Base-by-base conservation (phyloP, 805 yeast species). In the Myxozyma lipomycoides region DNA sequence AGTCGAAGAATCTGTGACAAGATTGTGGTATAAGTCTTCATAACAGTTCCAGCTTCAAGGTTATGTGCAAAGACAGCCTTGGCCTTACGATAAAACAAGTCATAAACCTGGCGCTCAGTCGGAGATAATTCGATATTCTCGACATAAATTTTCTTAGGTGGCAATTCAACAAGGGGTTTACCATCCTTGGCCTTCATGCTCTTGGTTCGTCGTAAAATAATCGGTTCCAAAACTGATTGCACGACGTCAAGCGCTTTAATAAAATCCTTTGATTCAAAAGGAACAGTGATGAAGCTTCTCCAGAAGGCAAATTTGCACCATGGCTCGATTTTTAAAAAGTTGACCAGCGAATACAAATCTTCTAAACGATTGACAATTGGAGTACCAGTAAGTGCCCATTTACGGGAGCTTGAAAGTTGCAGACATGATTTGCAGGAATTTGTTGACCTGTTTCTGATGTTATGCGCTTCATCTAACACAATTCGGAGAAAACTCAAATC, bases 341-440 rank as follows among this genome's bases (percentile, higher is more conserved):
- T 79, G 17, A 89, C 78, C 43, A 89, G 67, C 4, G 95, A 83
- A 63, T 78, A 90, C 42, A 91, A 68, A 65, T 91, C 98, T 65
- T 91, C 97, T 7, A 91, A 71, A 55, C 90, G 71, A 66, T 90
- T 90, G 36, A 89, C 84, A 25, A 90, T 86, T 0, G 98, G 97
- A 0, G 98, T 90, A 5, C 98, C 98, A 0, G 97, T 88, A 42
- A 91, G 71, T 2, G 84, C 73, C 98, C 98, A 90, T 53, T 80
- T 79, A 43, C 93, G 73, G 18, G 74, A 71, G 60, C 86, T 80
- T 7, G 69, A 62, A n/a, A 90, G 63, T 21, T 78, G 84, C 66
- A 78, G 79, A 5, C 89, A 76, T 0, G 97, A 84, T 56, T 81
- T 83, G 0, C 96, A 81, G 0, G 95, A 83, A 51, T 83, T 83